Base-by-base conservation (phyloP, 768 basidiomycete genomes). In the Hortiboletus flavorubellus region DNA sequence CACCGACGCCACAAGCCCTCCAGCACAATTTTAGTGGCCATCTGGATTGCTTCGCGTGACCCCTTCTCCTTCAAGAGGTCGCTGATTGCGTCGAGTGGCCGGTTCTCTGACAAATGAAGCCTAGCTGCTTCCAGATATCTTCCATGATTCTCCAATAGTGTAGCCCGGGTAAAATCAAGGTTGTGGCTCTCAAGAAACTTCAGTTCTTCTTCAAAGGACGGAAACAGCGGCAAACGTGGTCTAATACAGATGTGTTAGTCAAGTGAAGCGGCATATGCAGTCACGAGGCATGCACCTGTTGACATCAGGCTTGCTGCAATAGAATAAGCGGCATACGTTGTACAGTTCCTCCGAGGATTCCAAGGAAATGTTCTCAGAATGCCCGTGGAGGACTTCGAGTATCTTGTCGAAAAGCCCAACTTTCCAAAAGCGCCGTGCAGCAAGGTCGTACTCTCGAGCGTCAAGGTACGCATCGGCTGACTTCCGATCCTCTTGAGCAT, bases 341-440 rank as follows among this genome's bases (percentile, higher is more conserved):
- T 67, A 68, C 31, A 86, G 75, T n/a, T 72, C 64, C 16, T 58
- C 52, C 0, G 64, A 72, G 5, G 79, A 64, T 0, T 62, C 64
- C 1, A 44, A 30, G 1, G 71, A 55, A 23, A 84, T 72, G 5
- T 65, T 51, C 2, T 57, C 44, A 11, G 64, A 38, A 56, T 82
- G 64, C 0, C 54, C 43, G 18, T 73, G 56, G 14, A 86, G 72
- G 12, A 85, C 68, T 4, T 71, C 61, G 0, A 83, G 70, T 0
- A 84, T 84, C 43, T 85, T 75, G 43, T 82, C 80, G 47, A 86
- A 85, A 34, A 64, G 64, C 1, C 77, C 78, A 1, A 70, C 69
- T 51, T 80, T 76, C n/a, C 80, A 73, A 53, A 76, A 86, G n/a
- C 73, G 68, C 52, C 72, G 68, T 1, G 79, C 80, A 2, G 80